Evolutionary conservation across 257 asterid genomes (phyloP), one percentile per base, ranked within the genome.

Genomic region (Haberlea rhodopensis): DNA sequence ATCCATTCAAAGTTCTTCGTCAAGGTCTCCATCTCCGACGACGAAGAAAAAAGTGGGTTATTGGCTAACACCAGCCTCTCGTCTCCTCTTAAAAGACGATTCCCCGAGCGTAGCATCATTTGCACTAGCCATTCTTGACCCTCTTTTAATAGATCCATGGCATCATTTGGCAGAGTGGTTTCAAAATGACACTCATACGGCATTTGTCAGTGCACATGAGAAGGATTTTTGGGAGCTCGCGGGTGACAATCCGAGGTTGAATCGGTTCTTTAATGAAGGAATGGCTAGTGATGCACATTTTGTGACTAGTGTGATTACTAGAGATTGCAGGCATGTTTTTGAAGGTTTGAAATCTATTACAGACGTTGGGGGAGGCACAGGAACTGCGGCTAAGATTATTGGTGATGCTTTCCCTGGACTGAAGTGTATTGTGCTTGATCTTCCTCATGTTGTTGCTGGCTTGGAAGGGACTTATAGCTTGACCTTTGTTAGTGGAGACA

Each of bases 331-430:
- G 21, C 52, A 71, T 20, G 78, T 54, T 0, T 75, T 79, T n/a
- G 67, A 76, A 5, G 79, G 81, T 31, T 20, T 79, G 53, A 57
- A 52, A 22, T 66, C 79, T 3, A 28, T 78, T 37, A 59, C 66
- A 2, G 80, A 78, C 25, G 73, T 79, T 3, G 84, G 73, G 13
- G 74, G 78, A 6, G 83, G 83, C 37, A 69, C 62, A 0, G 79
- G 73, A 18, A 57, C 20, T 1, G 29, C 63, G 28, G 66, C 73
- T 29, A 70, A 63, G 60, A 57, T 10, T 3, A 53, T 74, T 43
- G 40, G 60, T 8, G 48, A 64, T 29, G 65, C n/a, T 22, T 76
- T 67, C 21, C 77, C 58, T 8, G 25, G 27, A 6, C 18, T 37
- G 23, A 71, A 72, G 0, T 66, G 77, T 49, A 10, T 5, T 9